Percentiles rank a stretch among this genome's conserved stretches.
Conservation (phyloP, 352 stramenopile species). For the Phytopythium delawarense region DNA sequence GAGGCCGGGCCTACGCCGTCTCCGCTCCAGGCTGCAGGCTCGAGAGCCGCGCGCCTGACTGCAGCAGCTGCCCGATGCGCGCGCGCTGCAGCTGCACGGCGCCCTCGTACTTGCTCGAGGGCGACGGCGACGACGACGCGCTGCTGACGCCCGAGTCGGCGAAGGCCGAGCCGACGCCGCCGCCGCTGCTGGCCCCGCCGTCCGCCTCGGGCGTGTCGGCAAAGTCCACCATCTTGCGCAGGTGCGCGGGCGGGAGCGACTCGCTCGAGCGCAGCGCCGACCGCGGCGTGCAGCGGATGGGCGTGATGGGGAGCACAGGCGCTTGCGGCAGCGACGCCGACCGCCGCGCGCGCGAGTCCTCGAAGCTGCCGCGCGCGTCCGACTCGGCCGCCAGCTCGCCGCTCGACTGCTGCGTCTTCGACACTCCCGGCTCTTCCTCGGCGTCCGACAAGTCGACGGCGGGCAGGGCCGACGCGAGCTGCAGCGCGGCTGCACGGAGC, state of each 20-base stretch:
- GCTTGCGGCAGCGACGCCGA: neutral
- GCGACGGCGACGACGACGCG: conserved; percentile 14
- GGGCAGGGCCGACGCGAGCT: neutral
- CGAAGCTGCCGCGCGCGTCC: neutral
- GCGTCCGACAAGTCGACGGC: neutral
- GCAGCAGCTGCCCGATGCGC: conserved; percentile 22
- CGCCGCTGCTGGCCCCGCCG: neutral
- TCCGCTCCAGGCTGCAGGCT: neutral
- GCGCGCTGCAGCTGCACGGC: conserved; percentile 20
- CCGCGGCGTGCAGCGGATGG: neutral
- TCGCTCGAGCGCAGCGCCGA: conserved; percentile 5
- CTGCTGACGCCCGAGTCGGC: neutral
- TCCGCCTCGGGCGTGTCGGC: neutral
- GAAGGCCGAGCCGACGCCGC: neutral
- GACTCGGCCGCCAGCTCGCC: conserved; percentile 5
- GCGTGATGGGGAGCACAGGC: neutral
- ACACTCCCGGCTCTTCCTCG: conserved; percentile 2
- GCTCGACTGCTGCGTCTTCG: conserved; percentile 5
- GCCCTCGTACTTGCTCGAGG: conserved; percentile 23
- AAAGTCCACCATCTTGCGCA: conserved; percentile 6
- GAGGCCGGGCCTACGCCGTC: neutral
- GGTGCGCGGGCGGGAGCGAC: conserved; percentile 2
- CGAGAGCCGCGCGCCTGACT: neutral
- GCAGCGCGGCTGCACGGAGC: neutral
- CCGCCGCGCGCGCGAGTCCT: neutral